Conservation (phyloP, 2,329 filamentous ascomycete genomes). For the Pseudocercospora eumusae region DNA sequence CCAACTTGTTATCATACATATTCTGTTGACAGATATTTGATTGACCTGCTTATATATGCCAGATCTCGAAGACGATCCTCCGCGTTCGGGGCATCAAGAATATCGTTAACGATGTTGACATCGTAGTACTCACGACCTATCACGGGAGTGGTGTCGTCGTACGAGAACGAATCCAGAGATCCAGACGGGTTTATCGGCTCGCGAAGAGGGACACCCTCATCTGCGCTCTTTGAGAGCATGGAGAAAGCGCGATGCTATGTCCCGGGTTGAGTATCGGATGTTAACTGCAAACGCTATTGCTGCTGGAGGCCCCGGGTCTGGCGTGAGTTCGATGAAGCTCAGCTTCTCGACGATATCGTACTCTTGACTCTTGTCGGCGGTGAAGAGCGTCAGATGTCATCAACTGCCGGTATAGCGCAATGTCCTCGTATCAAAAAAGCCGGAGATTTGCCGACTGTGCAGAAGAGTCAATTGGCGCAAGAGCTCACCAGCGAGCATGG, state of each 20-base stretch:
- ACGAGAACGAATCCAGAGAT: neutral
- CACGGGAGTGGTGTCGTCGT: slow-evolving; percentile 50
- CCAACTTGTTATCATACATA: neutral
- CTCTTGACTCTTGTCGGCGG: neutral
- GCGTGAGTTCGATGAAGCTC: neutral
- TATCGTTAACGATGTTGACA: slow-evolving; percentile 57
- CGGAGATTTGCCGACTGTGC: neutral
- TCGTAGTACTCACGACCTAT: slow-evolving; percentile 63
- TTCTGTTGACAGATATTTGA: slow-evolving; percentile 2
- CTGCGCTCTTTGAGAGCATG: neutral
- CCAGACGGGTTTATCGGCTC: slow-evolving; percentile 5
- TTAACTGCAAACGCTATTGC: neutral
- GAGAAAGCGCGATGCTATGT: neutral
- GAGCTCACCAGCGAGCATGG: neutral
- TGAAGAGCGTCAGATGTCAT: neutral
- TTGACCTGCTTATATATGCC: slow-evolving; percentile 18
- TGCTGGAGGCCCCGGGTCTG: neutral
- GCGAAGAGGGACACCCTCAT: neutral
- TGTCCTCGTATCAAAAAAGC: neutral
- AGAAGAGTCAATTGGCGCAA: neutral
- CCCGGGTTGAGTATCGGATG: neutral
- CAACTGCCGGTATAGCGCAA: neutral
- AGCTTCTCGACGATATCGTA: neutral
- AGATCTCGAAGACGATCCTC: slow-evolving; percentile 23
- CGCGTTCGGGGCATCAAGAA: slow-evolving; percentile 48